Evolutionary conservation across 2,329 filamentous ascomycete species (phyloP).

Genomic region (Nannizziopsis barbatae): DNA sequence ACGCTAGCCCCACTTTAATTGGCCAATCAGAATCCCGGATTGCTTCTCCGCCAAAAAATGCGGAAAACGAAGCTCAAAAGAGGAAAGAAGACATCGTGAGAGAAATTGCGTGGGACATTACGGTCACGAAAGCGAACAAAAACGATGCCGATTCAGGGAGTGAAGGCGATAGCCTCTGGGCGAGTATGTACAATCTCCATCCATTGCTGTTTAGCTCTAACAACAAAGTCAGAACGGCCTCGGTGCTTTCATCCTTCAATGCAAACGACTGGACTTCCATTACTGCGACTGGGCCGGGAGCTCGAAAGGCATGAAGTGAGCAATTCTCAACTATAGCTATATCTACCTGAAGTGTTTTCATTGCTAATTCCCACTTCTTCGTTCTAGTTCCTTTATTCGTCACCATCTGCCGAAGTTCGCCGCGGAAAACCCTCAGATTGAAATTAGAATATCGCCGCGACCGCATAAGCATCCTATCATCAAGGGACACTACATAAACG

Average conservation of each 20-base stretch:
- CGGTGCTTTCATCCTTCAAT: constrained; percentile 92
- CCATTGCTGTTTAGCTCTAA: constrained; percentile 2
- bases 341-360: not conserved
- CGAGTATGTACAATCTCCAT: constrained; percentile 38
- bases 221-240: constrained; percentile 67
- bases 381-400: constrained; percentile 64
- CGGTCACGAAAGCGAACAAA: not conserved
- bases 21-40: constrained; percentile 19
- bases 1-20: constrained; percentile 10
- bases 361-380: constrained; percentile 1
- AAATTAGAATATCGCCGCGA: constrained; percentile 81
- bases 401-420: constrained; percentile 67
- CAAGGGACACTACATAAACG: constrained; percentile 86
- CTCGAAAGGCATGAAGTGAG: constrained; percentile 87
- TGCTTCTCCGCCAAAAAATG: constrained; percentile 6
- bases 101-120: not conserved
- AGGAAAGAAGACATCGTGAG: not conserved
- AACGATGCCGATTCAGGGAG: constrained; percentile 36
- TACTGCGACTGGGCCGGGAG: constrained; percentile 96
- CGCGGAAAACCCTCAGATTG: constrained; percentile 69
- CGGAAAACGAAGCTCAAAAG: not conserved
- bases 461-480: constrained; percentile 85
- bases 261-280: constrained; percentile 88
- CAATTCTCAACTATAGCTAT: constrained; percentile 11
- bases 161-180: constrained; percentile 45